Evolutionary conservation across 2,329 filamentous ascomycete genomes (phyloP).

Genomic region (Fusarium newnesense): DNA sequence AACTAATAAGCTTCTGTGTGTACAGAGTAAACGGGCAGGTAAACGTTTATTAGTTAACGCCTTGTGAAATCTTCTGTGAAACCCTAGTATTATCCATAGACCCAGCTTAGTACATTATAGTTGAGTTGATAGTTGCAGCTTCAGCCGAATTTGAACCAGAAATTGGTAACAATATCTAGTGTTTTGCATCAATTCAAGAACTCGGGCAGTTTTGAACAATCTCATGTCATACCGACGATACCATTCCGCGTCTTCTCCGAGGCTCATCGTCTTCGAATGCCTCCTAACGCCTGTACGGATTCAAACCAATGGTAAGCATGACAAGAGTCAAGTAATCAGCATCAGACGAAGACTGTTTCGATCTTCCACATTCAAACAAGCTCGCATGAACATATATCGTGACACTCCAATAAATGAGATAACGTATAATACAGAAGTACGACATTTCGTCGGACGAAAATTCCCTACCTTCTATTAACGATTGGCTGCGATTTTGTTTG

Average conservation of each 20-base stretch:
- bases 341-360: constrained; percentile 14
- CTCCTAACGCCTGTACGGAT: not conserved
- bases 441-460: not conserved
- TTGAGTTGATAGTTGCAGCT: not conserved
- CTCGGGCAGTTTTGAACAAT: not conserved
- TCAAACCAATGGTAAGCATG: not conserved
- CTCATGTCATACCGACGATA: not conserved
- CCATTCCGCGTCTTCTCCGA: not conserved
- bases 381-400: not conserved
- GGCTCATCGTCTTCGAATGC: not conserved
- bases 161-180: not conserved
- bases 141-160: not conserved
- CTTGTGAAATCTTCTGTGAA: constrained; percentile 16
- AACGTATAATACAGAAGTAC: not conserved
- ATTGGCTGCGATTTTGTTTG: not conserved
- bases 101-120: not conserved
- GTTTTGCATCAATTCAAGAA: not conserved
- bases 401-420: not conserved
- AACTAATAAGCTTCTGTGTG: constrained; percentile 1
- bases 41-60: constrained; percentile 3
- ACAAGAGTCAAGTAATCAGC: not conserved
- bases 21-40: not conserved
- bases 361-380: not conserved
- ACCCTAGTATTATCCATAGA: constrained; percentile 4
- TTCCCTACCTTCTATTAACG: not conserved